phyloP scores from a whole-genome alignment of 2,329 filamentous ascomycete genomes.

The Fusarium palustre region DNA sequence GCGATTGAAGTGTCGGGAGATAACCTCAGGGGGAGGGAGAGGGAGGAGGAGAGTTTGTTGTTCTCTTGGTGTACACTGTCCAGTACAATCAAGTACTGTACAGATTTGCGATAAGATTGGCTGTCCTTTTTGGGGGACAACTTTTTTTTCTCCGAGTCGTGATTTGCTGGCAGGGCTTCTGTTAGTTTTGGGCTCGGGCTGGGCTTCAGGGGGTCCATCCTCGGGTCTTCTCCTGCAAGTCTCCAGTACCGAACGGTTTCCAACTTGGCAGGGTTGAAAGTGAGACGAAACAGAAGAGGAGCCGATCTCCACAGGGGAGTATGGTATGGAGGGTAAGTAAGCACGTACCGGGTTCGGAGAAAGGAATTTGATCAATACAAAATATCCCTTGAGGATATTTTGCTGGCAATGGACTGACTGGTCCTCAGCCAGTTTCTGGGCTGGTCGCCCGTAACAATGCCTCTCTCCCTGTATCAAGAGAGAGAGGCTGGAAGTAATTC shows the following conservation, averaged over 20 bases:
- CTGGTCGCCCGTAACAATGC: conserved; percentile 30
- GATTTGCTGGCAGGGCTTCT: conserved; percentile 35
- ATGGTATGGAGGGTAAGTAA: neutral
- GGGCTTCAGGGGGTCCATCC: conserved; percentile 2
- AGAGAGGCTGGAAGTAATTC: conserved; percentile 23
- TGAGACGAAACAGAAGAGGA: conserved; percentile 4
- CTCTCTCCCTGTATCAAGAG: conserved; percentile 31
- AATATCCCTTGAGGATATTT: conserved; percentile 1
- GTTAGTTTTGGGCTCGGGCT: conserved; percentile 25
- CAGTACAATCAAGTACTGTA: conserved; percentile 15
- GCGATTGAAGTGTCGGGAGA: conserved; percentile 6
- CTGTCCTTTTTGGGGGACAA: conserved; percentile 16
- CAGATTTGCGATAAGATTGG: conserved; percentile 36
- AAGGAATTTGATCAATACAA: conserved; percentile 16
- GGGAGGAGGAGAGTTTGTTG: conserved; percentile 22
- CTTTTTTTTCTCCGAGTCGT: conserved; percentile 23
- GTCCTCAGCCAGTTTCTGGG: conserved; percentile 29
- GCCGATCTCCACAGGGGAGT: conserved; percentile 32
- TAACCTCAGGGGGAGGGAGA: conserved; percentile 3
- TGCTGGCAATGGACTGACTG: conserved; percentile 3
- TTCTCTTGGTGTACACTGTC: conserved; percentile 3
- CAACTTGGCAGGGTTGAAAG: conserved; percentile 13
- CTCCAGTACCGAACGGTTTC: conserved; percentile 11
- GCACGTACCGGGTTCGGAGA: conserved; percentile 29
- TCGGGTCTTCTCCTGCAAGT: neutral